A percentile compares a stretch with the other conserved stretches of the same genome.
phyloP scores from a whole-genome alignment of 371 early-diverging fungal species.

The Actinomucor elegans region DNA sequence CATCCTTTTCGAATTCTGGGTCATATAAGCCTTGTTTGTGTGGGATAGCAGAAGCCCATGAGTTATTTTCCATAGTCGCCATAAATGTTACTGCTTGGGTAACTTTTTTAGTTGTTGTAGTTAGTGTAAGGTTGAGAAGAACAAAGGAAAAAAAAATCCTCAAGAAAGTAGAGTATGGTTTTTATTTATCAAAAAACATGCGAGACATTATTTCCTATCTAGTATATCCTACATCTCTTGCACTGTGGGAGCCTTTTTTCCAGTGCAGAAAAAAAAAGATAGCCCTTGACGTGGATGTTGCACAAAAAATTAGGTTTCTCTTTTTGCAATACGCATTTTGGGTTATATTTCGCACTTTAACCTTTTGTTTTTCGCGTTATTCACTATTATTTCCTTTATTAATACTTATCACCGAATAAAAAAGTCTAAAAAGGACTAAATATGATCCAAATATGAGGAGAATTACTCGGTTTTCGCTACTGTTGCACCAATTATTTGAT shows the following conservation, averaged over 20 bases:
- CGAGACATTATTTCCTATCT: no score
- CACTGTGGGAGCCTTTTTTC: no score
- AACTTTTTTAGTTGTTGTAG: neutral
- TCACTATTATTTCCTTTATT: no score
- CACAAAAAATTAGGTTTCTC: neutral
- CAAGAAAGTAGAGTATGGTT: neutral
- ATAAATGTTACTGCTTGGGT: neutral
- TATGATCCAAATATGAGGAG: no score
- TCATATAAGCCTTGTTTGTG: conserved; percentile 86
- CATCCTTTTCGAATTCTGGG: conserved; percentile 89
- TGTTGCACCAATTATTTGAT: no score
- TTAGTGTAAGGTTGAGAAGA: neutral
- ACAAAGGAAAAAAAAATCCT: neutral
- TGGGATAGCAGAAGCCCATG: conserved; percentile 87
- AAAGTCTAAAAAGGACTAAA: no score
- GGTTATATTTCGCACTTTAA: no score
- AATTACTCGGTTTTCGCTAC: neutral
- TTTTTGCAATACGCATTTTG: no score
- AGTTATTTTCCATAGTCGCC: conserved; percentile 30
- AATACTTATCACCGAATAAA: no score
- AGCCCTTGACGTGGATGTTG: neutral
- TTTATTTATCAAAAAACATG: neutral
- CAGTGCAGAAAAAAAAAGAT: neutral
- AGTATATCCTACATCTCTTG: no score
- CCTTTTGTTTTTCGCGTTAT: no score